Percentiles rank a stretch among this genome's conserved stretches.
These are phyloP conservation scores for Allantophomopsis lycopodina DNA, from an alignment of 2,329 filamentous ascomycete species.

Conservation along the genomic window DNA sequence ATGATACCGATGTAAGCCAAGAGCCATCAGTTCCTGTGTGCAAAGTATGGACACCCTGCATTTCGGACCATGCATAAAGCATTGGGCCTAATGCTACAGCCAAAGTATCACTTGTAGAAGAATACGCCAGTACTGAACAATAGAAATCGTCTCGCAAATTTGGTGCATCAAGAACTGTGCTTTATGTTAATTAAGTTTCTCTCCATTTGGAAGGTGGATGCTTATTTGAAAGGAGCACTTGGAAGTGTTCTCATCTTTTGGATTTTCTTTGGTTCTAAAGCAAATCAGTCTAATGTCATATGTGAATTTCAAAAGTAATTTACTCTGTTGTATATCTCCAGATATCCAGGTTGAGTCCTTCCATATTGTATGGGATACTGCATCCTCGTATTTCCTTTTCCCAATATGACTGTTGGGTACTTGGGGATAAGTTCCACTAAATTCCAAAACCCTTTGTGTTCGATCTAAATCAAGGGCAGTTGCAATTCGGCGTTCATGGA, in stretches of 20 bases:
- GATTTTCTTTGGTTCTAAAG: constrained; percentile 14
- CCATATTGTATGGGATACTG: constrained; percentile 17
- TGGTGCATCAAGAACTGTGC: constrained; percentile 73
- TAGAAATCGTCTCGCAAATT: constrained; percentile 91
- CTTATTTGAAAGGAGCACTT: constrained; percentile 64
- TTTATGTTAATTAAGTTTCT: constrained; percentile 16
- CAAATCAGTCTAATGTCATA: neutral
- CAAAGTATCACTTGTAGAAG: constrained; percentile 55
- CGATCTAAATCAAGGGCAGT: constrained; percentile 70
- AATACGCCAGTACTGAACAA: constrained; percentile 83
- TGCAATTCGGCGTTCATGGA: constrained; percentile 63
- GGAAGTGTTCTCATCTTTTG: constrained; percentile 37
- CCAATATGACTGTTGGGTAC: neutral
- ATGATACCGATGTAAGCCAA: constrained; percentile 74
- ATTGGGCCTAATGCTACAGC: constrained; percentile 70
- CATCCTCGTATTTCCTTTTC: neutral
- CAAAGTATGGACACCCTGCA: constrained; percentile 45
- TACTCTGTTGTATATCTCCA: constrained; percentile 8
- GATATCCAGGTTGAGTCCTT: constrained; percentile 16
- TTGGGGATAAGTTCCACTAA: constrained; percentile 6
- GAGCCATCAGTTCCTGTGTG: constrained; percentile 30
- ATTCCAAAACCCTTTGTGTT: constrained; percentile 27
- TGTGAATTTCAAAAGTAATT: no score
- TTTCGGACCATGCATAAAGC: constrained; percentile 84
- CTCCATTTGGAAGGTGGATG: constrained; percentile 4